Evolutionary conservation across 148 eudicot genomes (phyloP).

Genomic region (Chenopodium album): DNA sequence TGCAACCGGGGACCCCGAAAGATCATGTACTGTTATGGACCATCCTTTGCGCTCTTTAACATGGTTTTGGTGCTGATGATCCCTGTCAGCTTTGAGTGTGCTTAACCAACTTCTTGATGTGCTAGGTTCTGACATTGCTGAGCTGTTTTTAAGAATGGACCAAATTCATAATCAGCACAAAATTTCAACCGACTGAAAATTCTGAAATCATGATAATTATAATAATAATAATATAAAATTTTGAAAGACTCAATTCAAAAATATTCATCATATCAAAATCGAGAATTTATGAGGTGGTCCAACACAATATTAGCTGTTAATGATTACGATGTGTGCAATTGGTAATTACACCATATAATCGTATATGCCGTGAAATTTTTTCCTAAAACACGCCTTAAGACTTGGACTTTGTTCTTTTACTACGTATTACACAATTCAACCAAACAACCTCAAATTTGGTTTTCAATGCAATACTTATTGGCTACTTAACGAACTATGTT

Average conservation of each 20-base stretch:
- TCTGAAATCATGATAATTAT: too few species aligned
- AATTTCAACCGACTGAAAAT: not conserved
- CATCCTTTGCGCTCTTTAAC: constrained; percentile 82
- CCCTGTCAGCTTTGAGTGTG: constrained; percentile 32
- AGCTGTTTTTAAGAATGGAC: constrained; percentile 48
- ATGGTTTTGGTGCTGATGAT: constrained; percentile 28
- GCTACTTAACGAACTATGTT: not conserved
- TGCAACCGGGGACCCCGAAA: constrained; percentile 85
- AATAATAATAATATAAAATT: too few species aligned
- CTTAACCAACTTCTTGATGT: constrained; percentile 61
- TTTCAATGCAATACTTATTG: not conserved
- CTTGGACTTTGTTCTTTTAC: not conserved
- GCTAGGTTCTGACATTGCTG: constrained; percentile 51
- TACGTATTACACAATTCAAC: not conserved
- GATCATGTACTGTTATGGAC: constrained; percentile 86
- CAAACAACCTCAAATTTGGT: not conserved
- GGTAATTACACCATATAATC: not conserved
- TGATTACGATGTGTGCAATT: not conserved
- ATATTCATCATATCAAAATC: constrained; percentile 3
- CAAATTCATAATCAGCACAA: constrained; percentile 19
- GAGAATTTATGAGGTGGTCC: constrained; percentile 15
- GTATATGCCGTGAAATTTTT: not conserved
- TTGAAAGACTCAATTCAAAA: not conserved
- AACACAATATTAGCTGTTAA: constrained; percentile 8
- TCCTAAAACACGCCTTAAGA: not conserved